These are phyloP conservation scores for Candolleomyces eurysporus DNA, from an alignment of 768 basidiomycete species.

Conservation along the genomic window DNA sequence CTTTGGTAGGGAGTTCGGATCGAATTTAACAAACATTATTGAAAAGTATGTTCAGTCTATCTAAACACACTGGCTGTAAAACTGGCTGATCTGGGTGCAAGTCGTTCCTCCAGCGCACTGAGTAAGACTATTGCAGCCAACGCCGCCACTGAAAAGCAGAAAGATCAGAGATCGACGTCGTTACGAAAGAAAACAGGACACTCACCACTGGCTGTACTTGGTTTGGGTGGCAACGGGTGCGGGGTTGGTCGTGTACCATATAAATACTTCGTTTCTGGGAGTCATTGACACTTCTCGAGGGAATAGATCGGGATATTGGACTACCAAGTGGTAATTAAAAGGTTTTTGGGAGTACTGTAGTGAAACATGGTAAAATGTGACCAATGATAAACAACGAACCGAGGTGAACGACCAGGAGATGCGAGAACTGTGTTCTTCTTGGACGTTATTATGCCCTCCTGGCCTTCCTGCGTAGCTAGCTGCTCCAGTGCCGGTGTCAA, in stretches of 20 bases:
- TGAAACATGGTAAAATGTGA: conserved; percentile 6
- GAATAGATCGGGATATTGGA: conserved; percentile 94
- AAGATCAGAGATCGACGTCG: background rate
- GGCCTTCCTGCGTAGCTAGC: background rate
- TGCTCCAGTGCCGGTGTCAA: background rate
- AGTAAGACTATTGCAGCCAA: conserved; percentile 8
- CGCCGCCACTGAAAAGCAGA: background rate
- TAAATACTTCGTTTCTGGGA: conserved; percentile 78
- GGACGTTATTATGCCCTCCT: conserved; percentile 34
- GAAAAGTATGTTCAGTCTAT: background rate
- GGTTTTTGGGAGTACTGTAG: background rate
- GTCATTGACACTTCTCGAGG: conserved; percentile 83
- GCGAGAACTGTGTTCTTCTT: conserved; percentile 77
- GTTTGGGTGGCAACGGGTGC: conserved; percentile 17
- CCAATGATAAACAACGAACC: conserved; percentile 40
- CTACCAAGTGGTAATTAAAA: conserved; percentile 15
- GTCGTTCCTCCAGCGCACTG: conserved; percentile 11
- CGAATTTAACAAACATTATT: background rate
- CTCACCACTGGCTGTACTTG: conserved; percentile 28
- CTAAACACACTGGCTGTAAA: conserved; percentile 14
- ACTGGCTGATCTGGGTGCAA: conserved; percentile 9
- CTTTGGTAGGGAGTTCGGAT: no score
- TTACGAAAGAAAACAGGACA: background rate
- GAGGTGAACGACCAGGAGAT: conserved; percentile 84
- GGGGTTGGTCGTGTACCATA: conserved; percentile 77